These are phyloP conservation scores for Gomphus sp. DNA, from an alignment of 1,284 basidiomycete species.

Conservation along the genomic window DNA sequence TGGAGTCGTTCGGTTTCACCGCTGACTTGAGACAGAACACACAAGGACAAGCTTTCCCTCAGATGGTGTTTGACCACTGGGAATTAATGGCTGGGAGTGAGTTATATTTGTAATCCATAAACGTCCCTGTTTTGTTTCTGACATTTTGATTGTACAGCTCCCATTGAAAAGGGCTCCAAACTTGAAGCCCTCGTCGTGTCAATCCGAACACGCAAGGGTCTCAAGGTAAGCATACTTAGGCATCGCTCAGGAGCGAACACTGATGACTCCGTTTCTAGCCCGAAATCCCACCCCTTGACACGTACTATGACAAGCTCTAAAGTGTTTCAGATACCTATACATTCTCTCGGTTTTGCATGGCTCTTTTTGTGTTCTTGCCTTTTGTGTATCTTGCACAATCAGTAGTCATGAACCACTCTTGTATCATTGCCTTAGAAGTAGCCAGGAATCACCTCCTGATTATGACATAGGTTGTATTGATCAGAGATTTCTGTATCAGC, in stretches of 20 bases:
- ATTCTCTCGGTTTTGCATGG: not conserved
- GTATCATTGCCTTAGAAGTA: constrained; percentile 7
- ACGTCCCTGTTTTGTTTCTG: not conserved
- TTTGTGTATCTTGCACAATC: not conserved
- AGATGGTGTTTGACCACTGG: constrained; percentile 92
- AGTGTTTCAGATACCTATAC: not conserved
- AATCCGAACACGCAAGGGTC: constrained; percentile 90
- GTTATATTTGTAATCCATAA: constrained; percentile 19
- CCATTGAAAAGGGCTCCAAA: constrained; percentile 83
- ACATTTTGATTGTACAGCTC: constrained; percentile 33
- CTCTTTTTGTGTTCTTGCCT: constrained; percentile 2
- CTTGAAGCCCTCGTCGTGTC: constrained; percentile 75
- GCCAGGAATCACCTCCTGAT: not conserved
- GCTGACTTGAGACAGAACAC: constrained; percentile 91
- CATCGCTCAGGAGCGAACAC: not conserved
- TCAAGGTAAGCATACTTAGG: constrained; percentile 52
- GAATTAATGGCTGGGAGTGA: constrained; percentile 74
- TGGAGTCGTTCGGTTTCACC: constrained; percentile 99
- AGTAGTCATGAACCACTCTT: constrained; percentile 7
- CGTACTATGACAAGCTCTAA: constrained; percentile 84
- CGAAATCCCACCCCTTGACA: constrained; percentile 79
- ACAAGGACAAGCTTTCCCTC: constrained; percentile 97
- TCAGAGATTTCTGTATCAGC: not conserved
- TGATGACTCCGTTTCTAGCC: constrained; percentile 35
- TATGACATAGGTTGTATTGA: not conserved